Conservation (phyloP, 129 eudicot species). For the Cynara cardunculus region DNA sequence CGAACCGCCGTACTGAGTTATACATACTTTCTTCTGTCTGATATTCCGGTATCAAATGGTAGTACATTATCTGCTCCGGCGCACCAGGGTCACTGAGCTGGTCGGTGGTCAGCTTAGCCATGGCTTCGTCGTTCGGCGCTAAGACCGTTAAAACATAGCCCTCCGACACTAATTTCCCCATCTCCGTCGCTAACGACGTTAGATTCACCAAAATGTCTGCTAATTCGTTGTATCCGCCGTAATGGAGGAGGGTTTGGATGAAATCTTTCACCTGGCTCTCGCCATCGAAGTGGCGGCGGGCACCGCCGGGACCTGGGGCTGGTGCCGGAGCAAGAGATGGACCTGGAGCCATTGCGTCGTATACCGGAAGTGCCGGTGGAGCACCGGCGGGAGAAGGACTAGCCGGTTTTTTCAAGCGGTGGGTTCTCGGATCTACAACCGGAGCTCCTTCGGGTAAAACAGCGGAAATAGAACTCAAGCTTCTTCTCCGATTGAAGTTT, state of each 20-base stretch:
- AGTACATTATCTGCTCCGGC: slow-evolving; percentile 87
- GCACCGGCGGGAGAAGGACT: slow-evolving; percentile 51
- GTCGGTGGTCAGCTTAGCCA: slow-evolving; percentile 82
- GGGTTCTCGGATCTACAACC: slow-evolving; percentile 81
- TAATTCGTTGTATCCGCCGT: slow-evolving; percentile 92
- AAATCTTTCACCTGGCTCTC: slow-evolving; percentile 80
- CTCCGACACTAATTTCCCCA: slow-evolving; percentile 84
- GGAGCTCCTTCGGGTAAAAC: slow-evolving; percentile 92
- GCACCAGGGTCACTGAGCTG: slow-evolving; percentile 93
- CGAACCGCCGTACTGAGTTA: slow-evolving; percentile 81
- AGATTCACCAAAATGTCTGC: slow-evolving; percentile 85
- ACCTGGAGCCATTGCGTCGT: slow-evolving; percentile 82
- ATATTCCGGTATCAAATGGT: slow-evolving; percentile 84
- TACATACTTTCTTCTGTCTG: slow-evolving; percentile 98
- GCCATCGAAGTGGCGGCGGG: slow-evolving; percentile 79
- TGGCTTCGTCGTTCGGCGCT: slow-evolving; percentile 93
- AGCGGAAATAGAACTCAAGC: slow-evolving; percentile 73
- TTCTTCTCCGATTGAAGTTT: slow-evolving; percentile 67
- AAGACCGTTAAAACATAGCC: slow-evolving; percentile 82
- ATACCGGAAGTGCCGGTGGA: slow-evolving; percentile 68
- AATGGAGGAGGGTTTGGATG: slow-evolving; percentile 68
- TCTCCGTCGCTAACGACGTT: slow-evolving; percentile 83
- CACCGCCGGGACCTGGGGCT: slow-evolving; percentile 95
- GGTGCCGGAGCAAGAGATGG: slow-evolving; percentile 88
- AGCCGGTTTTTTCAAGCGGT: slow-evolving; percentile 42